Base-by-base conservation (phyloP, 768 basidiomycete species). In the Suillus placidus region DNA sequence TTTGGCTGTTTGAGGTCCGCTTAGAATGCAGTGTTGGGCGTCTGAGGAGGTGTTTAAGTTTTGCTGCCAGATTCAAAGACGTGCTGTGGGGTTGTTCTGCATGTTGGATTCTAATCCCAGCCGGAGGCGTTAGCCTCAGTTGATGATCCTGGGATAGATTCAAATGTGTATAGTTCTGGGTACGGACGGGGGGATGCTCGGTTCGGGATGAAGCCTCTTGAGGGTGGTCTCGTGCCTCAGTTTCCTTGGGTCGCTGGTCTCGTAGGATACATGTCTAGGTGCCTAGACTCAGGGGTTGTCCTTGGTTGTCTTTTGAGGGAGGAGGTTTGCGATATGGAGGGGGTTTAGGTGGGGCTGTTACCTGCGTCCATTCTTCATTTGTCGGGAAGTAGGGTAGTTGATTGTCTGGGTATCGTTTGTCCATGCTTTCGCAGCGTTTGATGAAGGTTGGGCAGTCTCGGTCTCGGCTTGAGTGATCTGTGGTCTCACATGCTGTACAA, bases 11-110 rank as follows among this genome's bases (percentile, higher is more conserved):
- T n/a, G n/a, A 6, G 35, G 14, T 32, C 61, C 37, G 60, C 72
- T 66, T 0, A 77, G 47, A 0, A 75, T 7, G 13, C 67, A 66
- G 16, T 55, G 47, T 45, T 73, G 73, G 0, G 73, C 68, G 1
- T n/a, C 62, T 5, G 37, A 34, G 0, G 75, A 78, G 14, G 72
- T 74, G 66, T 69, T 68, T 2, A 75, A 13, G 40, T 79, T 79
- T 35, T 74, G 74, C 61, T 77, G 76, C 69, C 71, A 71, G 7
- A 78, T 73, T 0, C 71, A 40, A 12, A 76, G 60, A 7, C n/a
- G 34, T 3, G n/a, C 10, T 1, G n/a, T 23, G n/a, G n/a, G 1
- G 45, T 47, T 20, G 20, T 45, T 45, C 6, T 8, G 43, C 8
- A 9, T 47, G n/a, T 47, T 47, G 8, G 45, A 4, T 4, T 20